Conservation (phyloP, 2,329 filamentous ascomycete genomes). For the Ophiostoma quercus region DNA sequence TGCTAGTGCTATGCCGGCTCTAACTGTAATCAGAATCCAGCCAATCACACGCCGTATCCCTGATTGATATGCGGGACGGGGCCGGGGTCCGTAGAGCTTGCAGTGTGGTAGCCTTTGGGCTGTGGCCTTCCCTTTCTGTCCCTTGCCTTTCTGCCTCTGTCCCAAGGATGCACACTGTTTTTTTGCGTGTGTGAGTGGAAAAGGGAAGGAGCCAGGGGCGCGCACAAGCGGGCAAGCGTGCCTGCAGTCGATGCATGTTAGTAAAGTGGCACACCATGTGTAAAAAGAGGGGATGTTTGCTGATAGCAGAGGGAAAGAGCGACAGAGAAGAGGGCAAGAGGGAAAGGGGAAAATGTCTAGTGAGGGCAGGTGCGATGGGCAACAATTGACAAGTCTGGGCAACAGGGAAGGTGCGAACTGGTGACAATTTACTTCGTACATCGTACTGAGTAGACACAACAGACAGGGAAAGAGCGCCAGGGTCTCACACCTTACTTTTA, state of each 20-base stretch:
- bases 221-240: neutral
- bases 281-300: neutral
- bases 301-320: no score
- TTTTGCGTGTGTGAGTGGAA: neutral
- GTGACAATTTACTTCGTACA: neutral
- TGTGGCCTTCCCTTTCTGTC: neutral
- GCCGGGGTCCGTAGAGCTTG: slow-evolving; percentile 22
- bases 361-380: neutral
- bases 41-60: slow-evolving; percentile 28
- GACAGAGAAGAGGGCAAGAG: neutral
- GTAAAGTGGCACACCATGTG: slow-evolving; percentile 7
- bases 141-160: neutral
- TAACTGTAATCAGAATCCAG: slow-evolving; percentile 1
- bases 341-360: slow-evolving; percentile 4
- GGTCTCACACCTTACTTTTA: neutral
- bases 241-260: slow-evolving; percentile 8
- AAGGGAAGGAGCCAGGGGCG: slow-evolving; percentile 8
- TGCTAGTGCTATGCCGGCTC: slow-evolving; percentile 8
- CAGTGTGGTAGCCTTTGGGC: neutral
- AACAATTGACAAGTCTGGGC: neutral
- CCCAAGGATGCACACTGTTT: neutral
- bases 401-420: slow-evolving; percentile 3
- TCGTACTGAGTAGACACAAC: no score
- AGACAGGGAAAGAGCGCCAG: slow-evolving; percentile 11
- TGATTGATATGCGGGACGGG: slow-evolving; percentile 25